Percentiles rank a stretch among this genome's conserved stretches.
These are phyloP conservation scores for Wickerhamiella allomyrinae DNA, from an alignment of 805 yeast species.

Conservation along the genomic window DNA sequence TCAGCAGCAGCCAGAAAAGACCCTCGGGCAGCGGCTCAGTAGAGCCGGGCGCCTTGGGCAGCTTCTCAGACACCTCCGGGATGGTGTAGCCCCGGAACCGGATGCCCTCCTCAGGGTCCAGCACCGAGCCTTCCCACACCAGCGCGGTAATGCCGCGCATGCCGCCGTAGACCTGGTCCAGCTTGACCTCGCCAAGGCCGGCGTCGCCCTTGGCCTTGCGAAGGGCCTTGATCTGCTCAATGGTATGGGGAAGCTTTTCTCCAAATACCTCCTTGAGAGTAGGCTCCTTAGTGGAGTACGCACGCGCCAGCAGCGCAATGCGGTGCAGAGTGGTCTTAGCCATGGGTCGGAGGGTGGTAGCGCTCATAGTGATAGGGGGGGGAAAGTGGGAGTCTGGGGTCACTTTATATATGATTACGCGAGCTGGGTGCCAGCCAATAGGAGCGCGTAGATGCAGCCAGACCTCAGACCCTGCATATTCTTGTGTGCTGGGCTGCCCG, in stretches of 20 bases:
- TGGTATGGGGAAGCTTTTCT: slow-evolving; percentile 79
- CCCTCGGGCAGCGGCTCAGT: slow-evolving; percentile 63
- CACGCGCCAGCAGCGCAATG: slow-evolving; percentile 10
- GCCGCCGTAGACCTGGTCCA: slow-evolving; percentile 83
- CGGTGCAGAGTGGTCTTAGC: not conserved
- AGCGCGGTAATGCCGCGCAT: slow-evolving; percentile 78
- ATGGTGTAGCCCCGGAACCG: slow-evolving; percentile 75
- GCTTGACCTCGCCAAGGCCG: slow-evolving; percentile 57
- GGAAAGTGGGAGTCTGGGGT: slow-evolving; percentile 1
- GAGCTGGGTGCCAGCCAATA: not conserved
- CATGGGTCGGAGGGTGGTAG: slow-evolving; percentile 2
- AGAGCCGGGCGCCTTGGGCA: slow-evolving; percentile 64
- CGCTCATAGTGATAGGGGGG: not conserved
- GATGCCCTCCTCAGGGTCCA: slow-evolving; percentile 76
- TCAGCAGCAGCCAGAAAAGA: slow-evolving; percentile 65
- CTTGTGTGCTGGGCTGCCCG: too few relatives aligned
- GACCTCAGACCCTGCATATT: too few relatives aligned
- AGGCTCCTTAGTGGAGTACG: slow-evolving; percentile 21
- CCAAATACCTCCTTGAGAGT: slow-evolving; percentile 89
- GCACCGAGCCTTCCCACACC: slow-evolving; percentile 80
- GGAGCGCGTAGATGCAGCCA: too few relatives aligned
- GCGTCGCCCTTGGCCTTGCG: slow-evolving; percentile 77
- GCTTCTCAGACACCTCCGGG: slow-evolving; percentile 58
- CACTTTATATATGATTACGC: not conserved
- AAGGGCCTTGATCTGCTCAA: slow-evolving; percentile 77